These are phyloP conservation scores for Grosmannia clavigera DNA, from an alignment of 2,329 filamentous ascomycete species.

Conservation along the genomic window DNA sequence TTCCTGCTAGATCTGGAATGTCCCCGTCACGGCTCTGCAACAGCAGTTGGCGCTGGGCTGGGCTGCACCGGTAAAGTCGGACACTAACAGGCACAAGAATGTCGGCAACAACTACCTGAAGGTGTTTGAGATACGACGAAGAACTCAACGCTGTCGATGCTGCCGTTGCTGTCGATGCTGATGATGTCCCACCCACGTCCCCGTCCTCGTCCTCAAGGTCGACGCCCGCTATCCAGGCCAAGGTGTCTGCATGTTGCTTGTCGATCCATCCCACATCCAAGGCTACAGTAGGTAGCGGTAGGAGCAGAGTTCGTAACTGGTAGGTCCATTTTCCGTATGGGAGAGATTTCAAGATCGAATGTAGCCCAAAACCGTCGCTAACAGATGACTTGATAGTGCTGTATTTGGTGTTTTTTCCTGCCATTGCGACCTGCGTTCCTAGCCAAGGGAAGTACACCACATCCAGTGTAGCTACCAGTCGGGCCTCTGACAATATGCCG, in stretches of 20 bases:
- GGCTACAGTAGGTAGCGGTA: constrained; percentile 7
- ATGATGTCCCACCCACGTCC: background rate
- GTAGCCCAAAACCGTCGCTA: too few species aligned
- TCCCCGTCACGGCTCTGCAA: background rate
- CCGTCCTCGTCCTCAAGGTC: background rate
- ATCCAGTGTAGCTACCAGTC: constrained; percentile 2
- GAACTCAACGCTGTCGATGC: background rate
- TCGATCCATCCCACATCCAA: constrained; percentile 11
- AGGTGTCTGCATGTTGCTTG: constrained; percentile 7
- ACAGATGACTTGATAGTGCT: background rate
- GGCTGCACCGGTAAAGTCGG: background rate
- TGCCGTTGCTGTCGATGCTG: background rate
- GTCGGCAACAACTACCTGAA: constrained; percentile 10
- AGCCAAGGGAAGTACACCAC: constrained; percentile 11
- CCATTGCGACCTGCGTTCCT: background rate
- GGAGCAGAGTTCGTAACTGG: constrained; percentile 1
- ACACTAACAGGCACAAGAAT: constrained; percentile 6
- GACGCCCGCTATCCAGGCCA: constrained; percentile 8
- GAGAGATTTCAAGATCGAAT: too few species aligned
- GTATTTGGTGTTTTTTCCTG: background rate
- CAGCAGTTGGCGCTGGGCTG: background rate
- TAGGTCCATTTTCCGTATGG: constrained; percentile 6
- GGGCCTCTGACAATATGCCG: background rate
- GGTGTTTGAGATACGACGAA: background rate
- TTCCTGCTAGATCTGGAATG: constrained; percentile 2